A percentile compares a stretch with the other conserved stretches of the same genome.
These are phyloP conservation scores for Chimonanthus salicifolius DNA, from an alignment of 164 flowering plant species.

Conservation along the genomic window DNA sequence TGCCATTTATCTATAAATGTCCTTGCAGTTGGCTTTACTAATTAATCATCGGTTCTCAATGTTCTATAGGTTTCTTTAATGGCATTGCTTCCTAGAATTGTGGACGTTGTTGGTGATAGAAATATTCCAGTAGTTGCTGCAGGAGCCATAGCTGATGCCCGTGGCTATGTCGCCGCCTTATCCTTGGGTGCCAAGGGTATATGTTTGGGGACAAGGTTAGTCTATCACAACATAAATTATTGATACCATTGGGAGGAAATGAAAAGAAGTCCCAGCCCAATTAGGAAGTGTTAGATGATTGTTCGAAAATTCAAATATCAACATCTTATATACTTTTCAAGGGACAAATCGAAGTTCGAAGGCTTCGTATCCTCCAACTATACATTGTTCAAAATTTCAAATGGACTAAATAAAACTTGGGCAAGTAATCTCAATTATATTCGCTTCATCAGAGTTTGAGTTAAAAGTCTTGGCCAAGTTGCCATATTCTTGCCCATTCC, in stretches of 20 bases:
- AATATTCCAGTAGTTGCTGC: conserved; percentile 25
- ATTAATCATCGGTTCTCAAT: background rate
- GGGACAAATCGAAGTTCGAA: too few species aligned
- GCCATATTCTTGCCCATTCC: background rate
- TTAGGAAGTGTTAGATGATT: too few species aligned
- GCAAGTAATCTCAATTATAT: too few species aligned
- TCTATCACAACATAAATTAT: background rate
- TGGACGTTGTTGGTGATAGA: conserved; percentile 25
- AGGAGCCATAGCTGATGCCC: conserved; percentile 24
- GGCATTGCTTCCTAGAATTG: conserved; percentile 26
- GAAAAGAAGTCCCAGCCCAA: background rate
- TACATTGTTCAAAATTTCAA: too few species aligned
- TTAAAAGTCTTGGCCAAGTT: too few species aligned
- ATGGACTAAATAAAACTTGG: too few species aligned
- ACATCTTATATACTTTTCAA: too few species aligned
- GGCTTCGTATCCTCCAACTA: background rate
- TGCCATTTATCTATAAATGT: too few species aligned
- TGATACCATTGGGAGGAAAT: background rate
- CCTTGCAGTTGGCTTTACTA: background rate
- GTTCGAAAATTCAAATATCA: too few species aligned
- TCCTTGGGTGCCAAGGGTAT: conserved; percentile 29
- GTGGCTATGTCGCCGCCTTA: conserved; percentile 27
- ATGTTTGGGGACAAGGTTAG: conserved; percentile 27
- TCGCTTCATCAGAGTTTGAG: too few species aligned
- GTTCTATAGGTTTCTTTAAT: conserved; percentile 16